These are phyloP conservation scores for Eimeria maxima DNA, from an alignment of 169 alveolate genomes.

Conservation along the genomic window DNA sequence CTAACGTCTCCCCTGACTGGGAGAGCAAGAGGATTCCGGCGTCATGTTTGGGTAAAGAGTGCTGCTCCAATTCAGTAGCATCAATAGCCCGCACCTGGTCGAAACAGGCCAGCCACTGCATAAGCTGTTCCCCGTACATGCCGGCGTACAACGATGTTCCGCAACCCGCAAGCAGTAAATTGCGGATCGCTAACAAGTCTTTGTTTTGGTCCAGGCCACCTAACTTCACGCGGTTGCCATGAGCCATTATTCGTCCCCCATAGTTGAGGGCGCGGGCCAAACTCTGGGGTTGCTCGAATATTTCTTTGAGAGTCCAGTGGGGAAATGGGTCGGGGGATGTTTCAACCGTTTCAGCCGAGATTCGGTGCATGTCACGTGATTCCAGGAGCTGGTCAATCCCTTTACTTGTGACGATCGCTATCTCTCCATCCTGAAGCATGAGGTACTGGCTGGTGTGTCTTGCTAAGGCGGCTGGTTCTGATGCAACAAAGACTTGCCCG, in stretches of 20 bases:
- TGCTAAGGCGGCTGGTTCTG: slow-evolving; percentile 97
- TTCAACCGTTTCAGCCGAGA: slow-evolving; percentile 86
- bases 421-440: slow-evolving; percentile 94
- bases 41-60: slow-evolving; percentile 86
- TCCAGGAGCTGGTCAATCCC: slow-evolving; percentile 89
- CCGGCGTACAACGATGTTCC: slow-evolving; percentile 97
- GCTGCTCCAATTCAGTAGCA: slow-evolving; percentile 93
- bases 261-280: slow-evolving; percentile 90
- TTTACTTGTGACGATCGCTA: slow-evolving; percentile 90
- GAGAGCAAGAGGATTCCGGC: slow-evolving; percentile 95
- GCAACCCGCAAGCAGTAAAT: slow-evolving; percentile 95
- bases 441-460: slow-evolving; percentile 95
- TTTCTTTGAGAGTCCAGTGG: slow-evolving; percentile 96
- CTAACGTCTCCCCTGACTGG: slow-evolving; percentile 99
- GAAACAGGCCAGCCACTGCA: slow-evolving; percentile 92
- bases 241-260: slow-evolving; percentile 91
- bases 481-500: slow-evolving; percentile 94
- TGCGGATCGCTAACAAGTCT: slow-evolving; percentile 89
- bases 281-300: slow-evolving; percentile 93
- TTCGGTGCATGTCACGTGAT: slow-evolving; percentile 85
- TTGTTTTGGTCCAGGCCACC: slow-evolving; percentile 92
- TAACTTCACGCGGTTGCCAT: slow-evolving; percentile 88
- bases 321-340: slow-evolving; percentile 93
- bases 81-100: slow-evolving; percentile 93
- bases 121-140: slow-evolving; percentile 92